These are phyloP conservation scores for Talaromyces rugulosus DNA, from an alignment of 2,329 filamentous ascomycete genomes.

Conservation along the genomic window DNA sequence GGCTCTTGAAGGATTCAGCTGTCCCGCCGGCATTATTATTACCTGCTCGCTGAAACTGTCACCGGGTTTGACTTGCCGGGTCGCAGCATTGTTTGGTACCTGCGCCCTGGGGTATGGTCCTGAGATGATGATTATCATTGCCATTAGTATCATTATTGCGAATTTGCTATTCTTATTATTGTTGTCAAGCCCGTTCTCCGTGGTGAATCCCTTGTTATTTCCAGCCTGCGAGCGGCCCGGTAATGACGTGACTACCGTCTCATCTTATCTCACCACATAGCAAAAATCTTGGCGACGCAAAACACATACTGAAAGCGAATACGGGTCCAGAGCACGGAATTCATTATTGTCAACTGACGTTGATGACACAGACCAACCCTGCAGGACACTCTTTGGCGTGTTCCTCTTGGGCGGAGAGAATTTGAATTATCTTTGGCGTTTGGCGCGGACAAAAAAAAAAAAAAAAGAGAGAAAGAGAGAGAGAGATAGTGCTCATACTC, in stretches of 20 bases:
- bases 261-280: background rate
- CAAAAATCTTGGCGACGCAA: background rate
- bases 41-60: background rate
- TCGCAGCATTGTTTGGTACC: background rate
- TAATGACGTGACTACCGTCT: background rate
- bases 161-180: no score
- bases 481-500: no score
- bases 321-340: no score
- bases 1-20: background rate
- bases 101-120: no score
- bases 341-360: no score
- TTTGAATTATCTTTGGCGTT: no score
- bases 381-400: no score
- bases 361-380: no score
- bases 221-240: background rate
- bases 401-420: no score
- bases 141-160: background rate
- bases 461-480: no score
- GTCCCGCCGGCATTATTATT: background rate
- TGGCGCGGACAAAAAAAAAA: no score
- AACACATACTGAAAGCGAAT: background rate
- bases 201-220: background rate
- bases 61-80: background rate
- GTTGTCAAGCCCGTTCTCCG: background rate
- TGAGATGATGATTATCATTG: no score